A percentile compares a stretch with the other conserved stretches of the same genome.
phyloP scores from a whole-genome alignment of 352 stramenopile species.

The Thalassiosira exigua region DNA sequence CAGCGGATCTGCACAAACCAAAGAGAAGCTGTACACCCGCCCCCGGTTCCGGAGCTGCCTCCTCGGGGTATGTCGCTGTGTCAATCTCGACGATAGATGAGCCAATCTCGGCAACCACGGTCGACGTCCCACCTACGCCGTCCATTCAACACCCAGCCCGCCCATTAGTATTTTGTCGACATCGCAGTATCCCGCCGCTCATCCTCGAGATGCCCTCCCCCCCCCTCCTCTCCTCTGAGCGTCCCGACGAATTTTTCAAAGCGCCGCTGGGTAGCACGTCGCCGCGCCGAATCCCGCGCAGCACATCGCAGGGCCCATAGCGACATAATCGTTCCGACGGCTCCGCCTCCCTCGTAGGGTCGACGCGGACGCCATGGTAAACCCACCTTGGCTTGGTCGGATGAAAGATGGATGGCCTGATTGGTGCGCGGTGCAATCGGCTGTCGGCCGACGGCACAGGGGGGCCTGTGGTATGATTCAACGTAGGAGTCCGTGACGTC shows the following conservation, averaged over 20 bases:
- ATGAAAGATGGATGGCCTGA: neutral
- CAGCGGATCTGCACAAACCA: no score
- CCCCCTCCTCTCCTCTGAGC: neutral
- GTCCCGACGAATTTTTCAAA: no score
- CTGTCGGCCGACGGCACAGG: neutral
- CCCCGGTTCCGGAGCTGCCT: no score
- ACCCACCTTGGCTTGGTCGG: neutral
- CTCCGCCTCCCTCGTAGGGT: neutral
- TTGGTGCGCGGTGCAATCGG: neutral
- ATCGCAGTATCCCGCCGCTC: neutral
- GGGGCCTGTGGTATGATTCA: neutral
- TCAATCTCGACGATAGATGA: no score
- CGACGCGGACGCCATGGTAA: neutral
- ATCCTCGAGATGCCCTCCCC: neutral
- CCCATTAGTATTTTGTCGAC: no score
- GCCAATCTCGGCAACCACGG: no score
- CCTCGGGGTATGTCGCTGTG: no score
- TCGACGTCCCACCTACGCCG: no score
- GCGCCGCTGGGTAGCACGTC: no score
- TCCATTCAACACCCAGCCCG: no score
- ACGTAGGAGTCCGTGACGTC: neutral
- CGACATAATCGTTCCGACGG: neutral
- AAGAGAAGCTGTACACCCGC: no score
- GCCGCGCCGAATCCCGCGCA: no score
- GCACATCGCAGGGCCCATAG: neutral